Evolutionary conservation across 106 monocot genomes (phyloP), one percentile per base, ranked within the genome.

Genomic region (Allium sativum): DNA sequence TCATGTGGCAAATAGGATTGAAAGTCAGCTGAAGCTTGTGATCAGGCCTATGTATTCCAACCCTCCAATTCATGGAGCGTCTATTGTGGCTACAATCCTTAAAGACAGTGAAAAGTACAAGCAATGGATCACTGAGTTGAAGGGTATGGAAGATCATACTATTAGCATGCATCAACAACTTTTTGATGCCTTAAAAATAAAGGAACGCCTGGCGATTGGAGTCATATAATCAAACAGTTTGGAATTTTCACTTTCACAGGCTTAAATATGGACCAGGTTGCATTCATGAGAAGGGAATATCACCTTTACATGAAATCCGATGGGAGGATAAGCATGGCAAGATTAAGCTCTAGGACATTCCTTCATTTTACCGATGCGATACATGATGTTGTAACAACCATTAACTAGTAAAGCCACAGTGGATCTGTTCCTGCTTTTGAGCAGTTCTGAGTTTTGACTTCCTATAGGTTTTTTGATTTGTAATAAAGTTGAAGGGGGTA

Each of bases 171-270:
- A 90, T 15, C 81, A 74, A 13, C 81, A 79, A 60, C 90, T 95
- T 62, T 86, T 83, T 74, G 81, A 84, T 72, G 86, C 94, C 41
- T 59, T 94, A 64, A 60, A 40, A 73, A 68, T 86, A 53, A 78
- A 95, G 94, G 83, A 44, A 95, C 90, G 7, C 86, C 90, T 55
- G 94, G 94, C 53, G 94, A 90, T 59, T 95, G 94, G 89, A 86
- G 79, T 67, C 94, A 95, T 77, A 95, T 95, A 16, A 77, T 95
- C 44, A 95, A 90, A 75, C 94, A 95, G 69, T 90, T 90, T 50
- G 90, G 96, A 9, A 96, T 96, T 90, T 95, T 95, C 61, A 95
- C 96, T 31, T 96, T 96, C 82, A 96, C 91, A 6, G 96, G 96
- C 21, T 84, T 98, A 14, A 91, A 84, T 61, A 66, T 61, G 18